Conservation (phyloP, 345 rosid species). For the Murraya paniculata region DNA sequence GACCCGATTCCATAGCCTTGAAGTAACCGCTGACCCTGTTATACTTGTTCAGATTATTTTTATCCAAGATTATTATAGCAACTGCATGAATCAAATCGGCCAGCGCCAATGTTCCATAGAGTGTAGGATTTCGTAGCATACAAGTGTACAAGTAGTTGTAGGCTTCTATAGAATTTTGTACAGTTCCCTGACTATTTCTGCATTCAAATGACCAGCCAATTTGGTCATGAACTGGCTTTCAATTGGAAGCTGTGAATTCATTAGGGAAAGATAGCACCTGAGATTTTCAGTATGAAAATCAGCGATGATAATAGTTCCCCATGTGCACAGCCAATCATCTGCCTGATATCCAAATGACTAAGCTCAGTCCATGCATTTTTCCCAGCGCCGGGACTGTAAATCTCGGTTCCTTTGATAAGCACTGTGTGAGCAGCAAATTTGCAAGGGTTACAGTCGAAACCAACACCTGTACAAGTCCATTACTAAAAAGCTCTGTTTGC, state of each 20-base stretch:
- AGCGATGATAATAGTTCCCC: constrained; percentile 98
- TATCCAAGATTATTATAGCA: constrained; percentile 81
- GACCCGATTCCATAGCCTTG: too few relatives aligned
- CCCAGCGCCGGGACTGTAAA: too few relatives aligned
- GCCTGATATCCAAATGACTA: too few relatives aligned
- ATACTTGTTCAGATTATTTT: constrained; percentile 78
- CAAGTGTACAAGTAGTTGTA: constrained; percentile 83
- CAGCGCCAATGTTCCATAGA: constrained; percentile 69
- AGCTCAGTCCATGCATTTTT: too few relatives aligned
- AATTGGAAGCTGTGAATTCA: constrained; percentile 96
- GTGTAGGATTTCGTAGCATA: constrained; percentile 81
- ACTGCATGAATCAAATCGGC: constrained; percentile 95
- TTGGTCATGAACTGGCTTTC: constrained; percentile 94
- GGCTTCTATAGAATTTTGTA: constrained; percentile 94
- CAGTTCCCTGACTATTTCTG: constrained; percentile 42
- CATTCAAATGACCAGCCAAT: constrained; percentile 77
- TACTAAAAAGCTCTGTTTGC: too few relatives aligned
- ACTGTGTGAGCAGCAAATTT: too few relatives aligned
- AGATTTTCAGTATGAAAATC: constrained; percentile 64
- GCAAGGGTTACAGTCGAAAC: too few relatives aligned
- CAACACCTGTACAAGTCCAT: too few relatives aligned
- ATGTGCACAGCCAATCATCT: constrained; percentile 94
- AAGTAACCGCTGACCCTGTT: constrained; percentile 67
- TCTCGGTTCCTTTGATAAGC: too few relatives aligned
- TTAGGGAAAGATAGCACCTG: constrained; percentile 81